phyloP scores from a whole-genome alignment of 2,329 filamentous ascomycete species.

The Colletotrichum musae region DNA sequence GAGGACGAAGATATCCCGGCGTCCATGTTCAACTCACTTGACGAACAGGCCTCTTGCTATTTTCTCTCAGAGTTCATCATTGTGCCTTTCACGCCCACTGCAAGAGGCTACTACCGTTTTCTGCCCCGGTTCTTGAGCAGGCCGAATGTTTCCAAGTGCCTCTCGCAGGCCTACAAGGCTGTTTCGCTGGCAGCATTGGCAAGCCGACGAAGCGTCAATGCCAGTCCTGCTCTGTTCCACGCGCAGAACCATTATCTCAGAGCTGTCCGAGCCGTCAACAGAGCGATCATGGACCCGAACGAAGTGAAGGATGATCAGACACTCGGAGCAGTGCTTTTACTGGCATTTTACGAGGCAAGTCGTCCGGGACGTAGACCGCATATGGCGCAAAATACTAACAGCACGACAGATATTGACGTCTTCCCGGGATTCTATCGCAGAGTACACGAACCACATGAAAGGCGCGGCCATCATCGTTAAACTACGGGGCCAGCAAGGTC shows the following conservation, averaged over 20 bases:
- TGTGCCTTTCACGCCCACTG: conserved; percentile 22
- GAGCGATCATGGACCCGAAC: conserved; percentile 39
- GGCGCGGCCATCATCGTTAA: conserved; percentile 44
- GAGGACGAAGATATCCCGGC: conserved; percentile 36
- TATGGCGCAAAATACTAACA: background rate
- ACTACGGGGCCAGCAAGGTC: conserved; percentile 41
- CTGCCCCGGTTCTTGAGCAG: conserved; percentile 38
- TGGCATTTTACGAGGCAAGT: conserved; percentile 41
- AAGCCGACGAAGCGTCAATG: conserved; percentile 23
- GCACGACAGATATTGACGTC: conserved; percentile 36
- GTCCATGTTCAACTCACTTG: conserved; percentile 35
- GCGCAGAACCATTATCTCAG: conserved; percentile 41
- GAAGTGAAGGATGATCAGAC: conserved; percentile 40
- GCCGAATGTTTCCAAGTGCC: conserved; percentile 39
- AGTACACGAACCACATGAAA: conserved; percentile 44
- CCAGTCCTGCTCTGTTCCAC: conserved; percentile 22
- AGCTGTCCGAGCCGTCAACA: conserved; percentile 41
- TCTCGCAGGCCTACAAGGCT: conserved; percentile 39
- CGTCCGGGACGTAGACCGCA: background rate
- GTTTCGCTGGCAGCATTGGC: conserved; percentile 40
- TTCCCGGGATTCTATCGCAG: conserved; percentile 39
- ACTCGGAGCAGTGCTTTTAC: conserved; percentile 39
- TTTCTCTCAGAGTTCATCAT: conserved; percentile 42
- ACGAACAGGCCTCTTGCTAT: conserved; percentile 41
- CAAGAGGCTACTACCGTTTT: conserved; percentile 41